Base-by-base conservation (phyloP, 148 eudicot genomes). In the Chenopodium berlandieri region DNA sequence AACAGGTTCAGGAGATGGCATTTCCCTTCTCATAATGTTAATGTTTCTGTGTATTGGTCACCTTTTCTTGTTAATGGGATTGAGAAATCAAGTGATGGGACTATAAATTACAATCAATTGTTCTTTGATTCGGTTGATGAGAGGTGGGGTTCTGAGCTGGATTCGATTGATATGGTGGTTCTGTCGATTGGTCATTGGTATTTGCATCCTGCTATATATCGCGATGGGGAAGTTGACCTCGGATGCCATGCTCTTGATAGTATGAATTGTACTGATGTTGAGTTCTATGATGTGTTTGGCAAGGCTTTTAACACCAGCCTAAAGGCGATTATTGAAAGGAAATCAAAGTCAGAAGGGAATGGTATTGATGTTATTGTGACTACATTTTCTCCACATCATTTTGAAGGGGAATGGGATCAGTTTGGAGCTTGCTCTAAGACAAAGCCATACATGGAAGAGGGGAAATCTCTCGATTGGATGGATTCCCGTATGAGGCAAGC, bases 401-500 rank as follows among this genome's bases (percentile, higher is more conserved):
- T 94, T 73, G 98, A 96, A 66, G 99, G 99, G 10, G 94, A 91
- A 2, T 90, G 91, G 99, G 99, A 96, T 72, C 88, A 94, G 74
- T 85, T 89, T 2, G 99, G 95, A 7, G 97, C 95, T 25, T 96
- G 99, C 85, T 88, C 95, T 5, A 94, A 87, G 75, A 92, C 89
- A 22, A 76, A 78, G 87, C 99, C 99, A 17, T 96, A 81, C 71
- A 54, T 62, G 48, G 87, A 86, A 79, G 82, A 79, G 6, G 97
- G 93, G 86, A 90, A 84, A 81, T 46, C 71, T 63, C 86, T 94
- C 0, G 91, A 91, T 81, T 91, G 90, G 62, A 90, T 92, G 95
- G 91, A 92, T 73, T 86, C 77, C 0, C 94, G 90, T 7, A 94
- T 96, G 93, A 92, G 98, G 87, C 82, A 82, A 73, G 80, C 54